Conservation (phyloP, 257 asterid species). For the Linderniella brevidens region DNA sequence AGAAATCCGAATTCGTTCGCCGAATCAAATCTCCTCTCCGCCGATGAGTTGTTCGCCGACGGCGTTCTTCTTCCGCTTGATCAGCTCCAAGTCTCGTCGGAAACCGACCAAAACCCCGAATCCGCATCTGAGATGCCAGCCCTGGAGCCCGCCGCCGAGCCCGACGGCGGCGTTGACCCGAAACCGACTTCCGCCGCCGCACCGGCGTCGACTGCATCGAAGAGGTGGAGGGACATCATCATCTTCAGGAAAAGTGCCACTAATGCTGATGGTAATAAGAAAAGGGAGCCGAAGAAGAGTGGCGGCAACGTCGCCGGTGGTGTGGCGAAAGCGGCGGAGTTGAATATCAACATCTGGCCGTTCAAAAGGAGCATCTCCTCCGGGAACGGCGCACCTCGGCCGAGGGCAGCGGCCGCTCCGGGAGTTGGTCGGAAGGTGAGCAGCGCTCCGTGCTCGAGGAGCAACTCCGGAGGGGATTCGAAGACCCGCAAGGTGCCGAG, state of each 20-base stretch:
- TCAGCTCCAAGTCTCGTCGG: slow-evolving; percentile 24
- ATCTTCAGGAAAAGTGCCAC: slow-evolving; percentile 16
- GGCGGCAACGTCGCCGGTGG: slow-evolving; percentile 7
- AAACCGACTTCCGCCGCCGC: slow-evolving; percentile 14
- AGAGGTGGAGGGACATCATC: slow-evolving; percentile 78
- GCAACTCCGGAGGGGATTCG: slow-evolving; percentile 87
- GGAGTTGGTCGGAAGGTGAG: slow-evolving; percentile 63
- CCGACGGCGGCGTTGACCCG: no score
- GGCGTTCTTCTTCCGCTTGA: slow-evolving; percentile 84
- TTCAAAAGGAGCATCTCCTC: slow-evolving; percentile 90
- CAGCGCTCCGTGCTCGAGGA: slow-evolving; percentile 91
- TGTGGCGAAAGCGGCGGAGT: slow-evolving; percentile 66
- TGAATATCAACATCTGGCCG: slow-evolving; percentile 86
- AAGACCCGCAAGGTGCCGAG: slow-evolving; percentile 64
- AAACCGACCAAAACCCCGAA: slow-evolving; percentile 6
- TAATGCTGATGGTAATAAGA: slow-evolving; percentile 10
- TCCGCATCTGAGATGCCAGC: slow-evolving; percentile 10
- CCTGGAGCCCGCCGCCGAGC: slow-evolving; percentile 14
- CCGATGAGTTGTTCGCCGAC: slow-evolving; percentile 78
- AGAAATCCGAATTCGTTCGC: slow-evolving; percentile 59
- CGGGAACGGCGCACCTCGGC: slow-evolving; percentile 62
- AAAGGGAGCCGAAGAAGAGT: slow-evolving; percentile 26
- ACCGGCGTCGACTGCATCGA: slow-evolving; percentile 37
- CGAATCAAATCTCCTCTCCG: slow-evolving; percentile 54
- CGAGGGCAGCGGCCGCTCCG: slow-evolving; percentile 31